Evolutionary conservation across 1,284 basidiomycete species (phyloP).

Genomic region (Hymenochaete sp.): DNA sequence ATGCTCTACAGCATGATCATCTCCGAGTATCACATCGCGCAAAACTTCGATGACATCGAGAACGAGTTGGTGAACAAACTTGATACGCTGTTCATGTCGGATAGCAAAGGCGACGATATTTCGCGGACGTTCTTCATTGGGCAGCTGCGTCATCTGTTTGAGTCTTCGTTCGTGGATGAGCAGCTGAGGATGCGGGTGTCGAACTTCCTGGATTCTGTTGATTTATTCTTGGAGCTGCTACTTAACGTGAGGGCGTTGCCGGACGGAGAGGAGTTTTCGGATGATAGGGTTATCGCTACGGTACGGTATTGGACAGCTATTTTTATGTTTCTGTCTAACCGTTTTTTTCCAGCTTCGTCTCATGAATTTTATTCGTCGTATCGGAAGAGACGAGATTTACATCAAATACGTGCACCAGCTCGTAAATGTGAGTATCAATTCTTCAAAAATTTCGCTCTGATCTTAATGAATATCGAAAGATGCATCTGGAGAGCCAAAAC

Average conservation of each 20-base stretch:
- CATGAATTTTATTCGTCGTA: conserved; percentile 85
- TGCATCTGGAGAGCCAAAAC: conserved; percentile 82
- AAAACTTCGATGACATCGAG: conserved; percentile 81
- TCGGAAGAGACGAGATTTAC: conserved; percentile 83
- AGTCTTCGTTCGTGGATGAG: conserved; percentile 73
- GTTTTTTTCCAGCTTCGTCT: conserved; percentile 54
- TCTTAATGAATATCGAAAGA: conserved; percentile 32
- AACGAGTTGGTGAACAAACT: conserved; percentile 92
- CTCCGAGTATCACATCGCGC: conserved; percentile 78
- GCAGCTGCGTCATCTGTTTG: conserved; percentile 85
- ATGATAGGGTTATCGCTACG: conserved; percentile 90
- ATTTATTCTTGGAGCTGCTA: conserved; percentile 90
- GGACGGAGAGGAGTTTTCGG: conserved; percentile 86
- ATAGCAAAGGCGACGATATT: conserved; percentile 84
- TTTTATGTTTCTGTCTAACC: conserved; percentile 2
- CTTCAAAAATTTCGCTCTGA: too few relatives aligned
- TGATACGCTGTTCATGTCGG: conserved; percentile 87
- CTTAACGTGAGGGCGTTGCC: conserved; percentile 89
- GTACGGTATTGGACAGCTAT: too few relatives aligned
- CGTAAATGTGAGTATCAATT: conserved; percentile 75
- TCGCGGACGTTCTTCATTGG: conserved; percentile 89
- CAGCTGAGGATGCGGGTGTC: conserved; percentile 72
- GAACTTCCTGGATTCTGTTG: conserved; percentile 81
- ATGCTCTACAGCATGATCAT: conserved; percentile 96
- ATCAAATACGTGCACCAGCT: conserved; percentile 94